phyloP scores from a whole-genome alignment of 2,329 filamentous ascomycete genomes.

The Aspergillus amoenus region DNA sequence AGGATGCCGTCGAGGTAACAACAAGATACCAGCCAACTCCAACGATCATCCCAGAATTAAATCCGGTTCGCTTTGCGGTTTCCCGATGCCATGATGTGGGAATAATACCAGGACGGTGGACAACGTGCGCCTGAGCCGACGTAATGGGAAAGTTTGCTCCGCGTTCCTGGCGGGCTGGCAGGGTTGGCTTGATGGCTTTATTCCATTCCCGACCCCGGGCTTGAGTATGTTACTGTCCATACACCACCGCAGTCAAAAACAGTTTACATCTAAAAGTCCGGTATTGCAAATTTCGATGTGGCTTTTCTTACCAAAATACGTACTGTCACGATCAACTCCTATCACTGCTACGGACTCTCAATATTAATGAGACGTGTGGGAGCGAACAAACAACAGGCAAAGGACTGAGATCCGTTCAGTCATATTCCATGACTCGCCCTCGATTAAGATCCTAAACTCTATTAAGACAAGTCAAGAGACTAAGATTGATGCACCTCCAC shows the following conservation, averaged over 20 bases:
- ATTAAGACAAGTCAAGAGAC: neutral
- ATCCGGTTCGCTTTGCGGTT: neutral
- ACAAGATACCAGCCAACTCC: neutral
- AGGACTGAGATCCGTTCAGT: neutral
- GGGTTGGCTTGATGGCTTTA: neutral
- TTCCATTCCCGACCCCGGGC: neutral
- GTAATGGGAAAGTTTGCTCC: neutral
- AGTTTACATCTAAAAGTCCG: neutral
- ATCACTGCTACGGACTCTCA: neutral
- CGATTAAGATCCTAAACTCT: neutral
- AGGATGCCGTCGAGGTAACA: neutral
- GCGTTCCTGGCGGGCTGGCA: neutral
- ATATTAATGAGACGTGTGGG: neutral
- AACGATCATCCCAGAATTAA: neutral
- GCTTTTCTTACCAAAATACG: neutral
- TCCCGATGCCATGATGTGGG: neutral
- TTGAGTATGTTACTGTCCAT: neutral
- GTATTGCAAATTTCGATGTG: neutral
- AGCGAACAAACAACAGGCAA: neutral
- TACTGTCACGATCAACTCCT: neutral
- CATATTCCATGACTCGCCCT: neutral
- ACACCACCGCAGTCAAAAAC: neutral
- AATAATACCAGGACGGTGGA: neutral
- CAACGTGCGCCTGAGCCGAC: neutral
- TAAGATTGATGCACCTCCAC: neutral